Evolutionary conservation across 371 early-diverging fungal genomes (phyloP).

Genomic region (Capillidium rhysosporum): DNA sequence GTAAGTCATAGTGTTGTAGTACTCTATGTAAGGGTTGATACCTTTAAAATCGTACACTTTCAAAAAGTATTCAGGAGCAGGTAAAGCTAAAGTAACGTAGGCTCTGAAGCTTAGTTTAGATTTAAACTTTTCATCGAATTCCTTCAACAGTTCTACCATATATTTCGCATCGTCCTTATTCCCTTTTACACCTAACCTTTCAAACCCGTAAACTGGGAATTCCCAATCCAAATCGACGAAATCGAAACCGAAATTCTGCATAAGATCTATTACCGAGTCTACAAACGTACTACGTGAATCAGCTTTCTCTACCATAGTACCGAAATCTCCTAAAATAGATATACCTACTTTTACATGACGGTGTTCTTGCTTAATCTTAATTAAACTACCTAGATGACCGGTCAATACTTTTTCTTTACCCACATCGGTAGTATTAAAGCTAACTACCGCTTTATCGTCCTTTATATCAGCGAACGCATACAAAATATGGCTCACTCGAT

Average conservation of each 20-base stretch:
- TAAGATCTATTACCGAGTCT: not conserved
- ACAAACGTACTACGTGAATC: not conserved
- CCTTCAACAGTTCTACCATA: not conserved
- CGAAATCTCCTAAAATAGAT: slow-evolving; percentile 4
- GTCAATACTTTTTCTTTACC: not conserved
- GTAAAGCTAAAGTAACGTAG: not conserved
- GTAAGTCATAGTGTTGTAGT: slow-evolving; percentile 5
- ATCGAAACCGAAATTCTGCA: slow-evolving; percentile 5
- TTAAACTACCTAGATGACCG: slow-evolving; percentile 1
- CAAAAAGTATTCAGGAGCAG: not conserved
- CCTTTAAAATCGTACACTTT: not conserved
- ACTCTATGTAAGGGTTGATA: not conserved
- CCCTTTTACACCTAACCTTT: not conserved
- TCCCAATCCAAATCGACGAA: slow-evolving; percentile 7
- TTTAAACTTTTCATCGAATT: not conserved
- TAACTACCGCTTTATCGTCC: not conserved
- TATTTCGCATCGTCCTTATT: slow-evolving; percentile 3
- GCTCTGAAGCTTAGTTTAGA: not conserved
- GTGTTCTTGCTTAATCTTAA: not conserved
- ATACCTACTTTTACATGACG: slow-evolving; percentile 1
- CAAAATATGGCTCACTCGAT: not conserved
- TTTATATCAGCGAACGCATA: slow-evolving; percentile 4
- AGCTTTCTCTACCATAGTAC: not conserved
- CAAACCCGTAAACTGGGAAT: slow-evolving; percentile 3
- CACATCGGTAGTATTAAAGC: no score